These are phyloP conservation scores for Inga laurina DNA, from an alignment of 306 rosid genomes.

Conservation along the genomic window DNA sequence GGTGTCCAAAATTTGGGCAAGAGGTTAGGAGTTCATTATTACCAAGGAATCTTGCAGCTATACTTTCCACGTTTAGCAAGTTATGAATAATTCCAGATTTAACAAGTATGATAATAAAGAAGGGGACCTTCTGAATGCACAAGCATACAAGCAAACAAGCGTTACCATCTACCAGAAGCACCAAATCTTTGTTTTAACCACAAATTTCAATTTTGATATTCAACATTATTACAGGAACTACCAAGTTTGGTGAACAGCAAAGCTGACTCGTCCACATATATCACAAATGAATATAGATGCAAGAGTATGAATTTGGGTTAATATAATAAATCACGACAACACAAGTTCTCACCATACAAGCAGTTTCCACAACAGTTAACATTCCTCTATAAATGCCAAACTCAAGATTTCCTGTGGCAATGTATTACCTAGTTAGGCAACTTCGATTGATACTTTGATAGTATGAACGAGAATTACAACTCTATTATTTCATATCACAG, in stretches of 20 bases:
- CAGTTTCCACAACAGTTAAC: background rate
- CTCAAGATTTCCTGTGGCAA: background rate
- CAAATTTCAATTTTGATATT: background rate
- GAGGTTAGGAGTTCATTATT: background rate
- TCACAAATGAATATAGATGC: background rate
- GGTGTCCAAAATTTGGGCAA: background rate
- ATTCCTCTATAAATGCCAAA: slow-evolving; percentile 14
- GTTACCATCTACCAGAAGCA: background rate
- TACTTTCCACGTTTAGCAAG: background rate
- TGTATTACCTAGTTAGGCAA: background rate
- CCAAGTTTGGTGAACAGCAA: background rate
- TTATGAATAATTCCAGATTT: background rate
- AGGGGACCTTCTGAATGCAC: background rate
- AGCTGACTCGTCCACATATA: background rate
- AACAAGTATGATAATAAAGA: background rate
- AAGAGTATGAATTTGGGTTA: background rate
- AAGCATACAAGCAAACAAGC: background rate
- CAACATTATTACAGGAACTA: background rate
- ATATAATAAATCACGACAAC: background rate
- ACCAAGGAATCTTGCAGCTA: background rate
- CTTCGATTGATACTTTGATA: background rate
- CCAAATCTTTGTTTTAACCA: background rate
- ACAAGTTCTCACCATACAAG: background rate
- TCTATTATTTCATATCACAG: slow-evolving; percentile 10
- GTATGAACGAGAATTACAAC: slow-evolving; percentile 5